A percentile compares a stretch with the other conserved stretches of the same genome.
Evolutionary conservation across 2,329 filamentous ascomycete species (phyloP).

Genomic region (Zymoseptoria ardabiliae): DNA sequence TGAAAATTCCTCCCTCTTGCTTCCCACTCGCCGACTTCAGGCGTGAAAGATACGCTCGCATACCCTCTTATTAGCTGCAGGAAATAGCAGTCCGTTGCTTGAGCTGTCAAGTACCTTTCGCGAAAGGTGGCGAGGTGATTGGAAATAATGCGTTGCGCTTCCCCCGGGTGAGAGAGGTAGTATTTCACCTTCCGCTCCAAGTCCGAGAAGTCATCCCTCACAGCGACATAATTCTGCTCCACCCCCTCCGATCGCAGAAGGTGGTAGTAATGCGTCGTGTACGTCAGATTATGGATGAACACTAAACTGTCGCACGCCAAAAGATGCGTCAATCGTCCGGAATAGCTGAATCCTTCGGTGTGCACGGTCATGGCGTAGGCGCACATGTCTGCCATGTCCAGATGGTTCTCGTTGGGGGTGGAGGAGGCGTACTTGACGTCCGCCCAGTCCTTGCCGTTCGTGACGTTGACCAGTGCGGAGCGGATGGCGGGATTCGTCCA

Average conservation of each 20-base stretch:
- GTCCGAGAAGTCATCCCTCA: slow-evolving; percentile 16
- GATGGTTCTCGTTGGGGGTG: slow-evolving; percentile 8
- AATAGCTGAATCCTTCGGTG: slow-evolving; percentile 24
- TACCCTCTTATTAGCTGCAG: slow-evolving; percentile 8
- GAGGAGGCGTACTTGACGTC: slow-evolving; percentile 27
- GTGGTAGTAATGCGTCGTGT: slow-evolving; percentile 17
- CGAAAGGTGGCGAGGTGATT: slow-evolving; percentile 21
- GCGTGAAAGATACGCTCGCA: slow-evolving; percentile 3
- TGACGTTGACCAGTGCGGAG: slow-evolving; percentile 22
- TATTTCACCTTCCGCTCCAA: slow-evolving; percentile 14
- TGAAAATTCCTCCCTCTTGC: too few species aligned
- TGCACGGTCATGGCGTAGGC: slow-evolving; percentile 22
- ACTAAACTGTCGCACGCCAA: slow-evolving; percentile 18
- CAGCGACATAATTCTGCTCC: slow-evolving; percentile 22
- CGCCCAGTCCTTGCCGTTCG: slow-evolving; percentile 29
- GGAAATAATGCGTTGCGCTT: slow-evolving; percentile 18
- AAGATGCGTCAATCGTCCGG: slow-evolving; percentile 23
- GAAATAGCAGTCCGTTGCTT: slow-evolving; percentile 22
- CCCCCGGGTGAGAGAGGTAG: slow-evolving; percentile 10
- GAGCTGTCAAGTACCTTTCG: slow-evolving; percentile 23
- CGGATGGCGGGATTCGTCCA: slow-evolving; percentile 21
- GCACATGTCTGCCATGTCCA: slow-evolving; percentile 21
- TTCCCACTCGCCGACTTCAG: too few species aligned
- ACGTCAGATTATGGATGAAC: slow-evolving; percentile 20
- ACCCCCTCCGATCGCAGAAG: too few species aligned